Evolutionary conservation across 129 eudicot genomes (phyloP).

Genomic region (Escallonia herrerae): DNA sequence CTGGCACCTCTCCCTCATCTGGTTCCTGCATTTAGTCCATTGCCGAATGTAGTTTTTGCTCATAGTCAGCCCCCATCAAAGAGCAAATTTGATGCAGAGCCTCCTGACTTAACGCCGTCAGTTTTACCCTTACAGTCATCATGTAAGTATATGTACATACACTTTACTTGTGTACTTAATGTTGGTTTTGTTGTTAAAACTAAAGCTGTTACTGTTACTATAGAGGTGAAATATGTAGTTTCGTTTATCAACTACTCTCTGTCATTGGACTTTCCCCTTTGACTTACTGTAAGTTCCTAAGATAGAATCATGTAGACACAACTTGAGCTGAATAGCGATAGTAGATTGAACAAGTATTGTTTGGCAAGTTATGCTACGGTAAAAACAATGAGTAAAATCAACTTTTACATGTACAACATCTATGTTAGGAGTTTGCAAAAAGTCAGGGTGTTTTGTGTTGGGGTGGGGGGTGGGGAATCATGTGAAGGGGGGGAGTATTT

Average conservation of each 20-base stretch:
- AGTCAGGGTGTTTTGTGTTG: no score
- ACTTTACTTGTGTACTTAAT: neutral
- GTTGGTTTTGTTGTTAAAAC: neutral
- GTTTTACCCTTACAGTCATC: conserved; percentile 52
- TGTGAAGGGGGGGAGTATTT: no score
- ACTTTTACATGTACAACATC: no score
- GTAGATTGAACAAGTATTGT: neutral
- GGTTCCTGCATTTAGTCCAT: conserved; percentile 58
- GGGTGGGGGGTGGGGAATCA: no score
- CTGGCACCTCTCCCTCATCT: conserved; percentile 33
- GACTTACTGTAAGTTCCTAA: neutral
- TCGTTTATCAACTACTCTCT: neutral
- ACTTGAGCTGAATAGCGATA: neutral
- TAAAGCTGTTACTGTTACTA: neutral
- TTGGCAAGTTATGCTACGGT: no score
- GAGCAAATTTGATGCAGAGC: conserved; percentile 43
- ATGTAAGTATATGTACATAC: conserved; percentile 38
- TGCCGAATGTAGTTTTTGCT: conserved; percentile 63
- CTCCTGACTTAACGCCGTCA: conserved; percentile 47
- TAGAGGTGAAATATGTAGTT: neutral
- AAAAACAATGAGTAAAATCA: no score
- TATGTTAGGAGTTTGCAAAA: no score
- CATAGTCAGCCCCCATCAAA: conserved; percentile 53
- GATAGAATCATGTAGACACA: neutral
- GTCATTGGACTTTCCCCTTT: neutral